phyloP scores from a whole-genome alignment of 305 asterid species.

The Stenogyne calaminthoides region DNA sequence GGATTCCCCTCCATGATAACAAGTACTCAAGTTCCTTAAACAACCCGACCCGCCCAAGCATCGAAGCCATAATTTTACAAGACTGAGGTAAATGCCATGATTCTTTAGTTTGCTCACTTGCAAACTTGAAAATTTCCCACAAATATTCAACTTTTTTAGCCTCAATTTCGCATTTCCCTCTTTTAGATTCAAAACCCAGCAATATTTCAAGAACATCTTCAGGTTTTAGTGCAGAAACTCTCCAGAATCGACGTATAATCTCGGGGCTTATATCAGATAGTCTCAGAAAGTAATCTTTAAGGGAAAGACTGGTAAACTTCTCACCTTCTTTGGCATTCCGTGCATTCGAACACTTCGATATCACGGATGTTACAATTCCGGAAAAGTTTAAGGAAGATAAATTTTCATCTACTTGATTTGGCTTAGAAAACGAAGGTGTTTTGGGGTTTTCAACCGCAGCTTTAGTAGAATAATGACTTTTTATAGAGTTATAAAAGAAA shows the following conservation, averaged over 20 bases:
- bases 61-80: conserved; percentile 69
- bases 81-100: conserved; percentile 63
- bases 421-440: conserved; percentile 19
- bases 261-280: conserved; percentile 66
- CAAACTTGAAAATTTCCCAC: conserved; percentile 77
- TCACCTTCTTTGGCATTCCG: conserved; percentile 41
- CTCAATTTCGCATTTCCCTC: conserved; percentile 46
- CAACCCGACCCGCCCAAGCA: conserved; percentile 65
- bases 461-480: conserved; percentile 27
- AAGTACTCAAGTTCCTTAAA: conserved; percentile 62
- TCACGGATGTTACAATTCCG: conserved; percentile 45
- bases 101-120: conserved; percentile 46
- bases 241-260: conserved; percentile 67
- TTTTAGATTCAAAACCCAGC: conserved; percentile 52
- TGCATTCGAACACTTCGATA: conserved; percentile 37
- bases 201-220: conserved; percentile 73
- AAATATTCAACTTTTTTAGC: conserved; percentile 58
- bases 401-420: conserved; percentile 32
- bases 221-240: conserved; percentile 59
- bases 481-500: not conserved
- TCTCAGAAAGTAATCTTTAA: conserved; percentile 53
- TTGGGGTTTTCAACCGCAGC: conserved; percentile 30
- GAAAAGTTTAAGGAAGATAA: conserved; percentile 35
- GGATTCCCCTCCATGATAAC: conserved; percentile 59
- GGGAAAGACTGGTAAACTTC: conserved; percentile 30